Evolutionary conservation across 1,139 yeast species (phyloP).

Genomic region (Hanseniaspora uvarum): DNA sequence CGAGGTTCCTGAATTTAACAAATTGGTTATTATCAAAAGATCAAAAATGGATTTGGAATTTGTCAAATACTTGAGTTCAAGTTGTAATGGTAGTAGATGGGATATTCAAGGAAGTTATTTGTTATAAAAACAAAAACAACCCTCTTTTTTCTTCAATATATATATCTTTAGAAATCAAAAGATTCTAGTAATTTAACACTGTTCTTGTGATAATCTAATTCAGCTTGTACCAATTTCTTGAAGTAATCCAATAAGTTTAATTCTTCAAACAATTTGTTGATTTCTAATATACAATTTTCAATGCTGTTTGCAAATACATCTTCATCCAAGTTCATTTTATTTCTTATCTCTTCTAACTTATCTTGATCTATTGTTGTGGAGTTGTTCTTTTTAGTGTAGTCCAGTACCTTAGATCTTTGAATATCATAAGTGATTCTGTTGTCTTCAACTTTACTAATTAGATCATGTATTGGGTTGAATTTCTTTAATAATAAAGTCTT

Average conservation of each 20-base stretch:
- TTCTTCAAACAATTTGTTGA: conserved; percentile 71
- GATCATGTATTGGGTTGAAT: conserved; percentile 55
- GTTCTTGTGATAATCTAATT: conserved; percentile 64
- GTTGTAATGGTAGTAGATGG: conserved; percentile 90
- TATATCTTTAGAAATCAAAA: conserved; percentile 1
- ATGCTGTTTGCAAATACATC: conserved; percentile 86
- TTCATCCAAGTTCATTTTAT: conserved; percentile 73
- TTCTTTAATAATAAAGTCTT: conserved; percentile 54
- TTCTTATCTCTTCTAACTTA: conserved; percentile 64
- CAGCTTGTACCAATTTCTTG: conserved; percentile 65
- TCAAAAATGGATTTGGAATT: conserved; percentile 81
- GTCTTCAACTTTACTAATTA: conserved; percentile 67
- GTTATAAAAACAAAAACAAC: too few relatives aligned
- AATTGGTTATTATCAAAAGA: conserved; percentile 63
- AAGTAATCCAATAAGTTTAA: conserved; percentile 65
- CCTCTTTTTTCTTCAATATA: too few relatives aligned
- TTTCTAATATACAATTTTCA: conserved; percentile 75
- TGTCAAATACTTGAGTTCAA: conserved; percentile 79
- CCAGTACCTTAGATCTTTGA: conserved; percentile 53
- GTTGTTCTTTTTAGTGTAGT: conserved; percentile 40
- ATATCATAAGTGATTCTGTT: conserved; percentile 74
- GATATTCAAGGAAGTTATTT: conserved; percentile 44
- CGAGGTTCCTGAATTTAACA: conserved; percentile 77
- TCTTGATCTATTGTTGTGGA: conserved; percentile 37
- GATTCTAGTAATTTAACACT: conserved; percentile 17